These are phyloP conservation scores for Musa schizocarpa DNA, from an alignment of 176 grass and related monocot species.

Conservation along the genomic window DNA sequence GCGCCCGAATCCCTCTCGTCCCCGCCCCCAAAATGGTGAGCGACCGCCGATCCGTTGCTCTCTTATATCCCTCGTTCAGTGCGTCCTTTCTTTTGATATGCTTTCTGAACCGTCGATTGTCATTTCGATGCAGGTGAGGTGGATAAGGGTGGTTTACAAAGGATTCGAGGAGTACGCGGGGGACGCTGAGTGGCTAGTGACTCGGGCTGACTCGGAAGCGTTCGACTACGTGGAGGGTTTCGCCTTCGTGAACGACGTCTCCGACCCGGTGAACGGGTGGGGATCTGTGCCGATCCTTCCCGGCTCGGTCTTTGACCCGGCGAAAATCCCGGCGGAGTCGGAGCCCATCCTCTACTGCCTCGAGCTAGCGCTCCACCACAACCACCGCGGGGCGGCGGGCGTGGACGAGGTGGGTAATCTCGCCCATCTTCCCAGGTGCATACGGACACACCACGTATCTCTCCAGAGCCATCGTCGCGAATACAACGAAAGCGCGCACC, in stretches of 20 bases:
- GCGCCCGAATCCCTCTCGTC: conserved; percentile 64
- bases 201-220: conserved; percentile 11
- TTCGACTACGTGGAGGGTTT: conserved; percentile 97
- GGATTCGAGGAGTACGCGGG: conserved; percentile 63
- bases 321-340: conserved; percentile 35
- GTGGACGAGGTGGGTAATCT: conserved; percentile 45
- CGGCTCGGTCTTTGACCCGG: conserved; percentile 39
- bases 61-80: not conserved
- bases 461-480: not conserved
- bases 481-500: not conserved
- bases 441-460: conserved; percentile 15
- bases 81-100: no score
- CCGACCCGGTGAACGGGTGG: conserved; percentile 78
- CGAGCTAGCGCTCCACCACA: conserved; percentile 66
- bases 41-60: no score
- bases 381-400: conserved; percentile 24
- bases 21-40: conserved; percentile 47
- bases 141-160: conserved; percentile 62
- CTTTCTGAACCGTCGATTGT: not conserved
- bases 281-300: conserved; percentile 48
- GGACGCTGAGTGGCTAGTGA: conserved; percentile 78
- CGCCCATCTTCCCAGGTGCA: not conserved
- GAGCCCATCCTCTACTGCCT: conserved; percentile 87
- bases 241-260: conserved; percentile 48
- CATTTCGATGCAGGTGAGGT: conserved; percentile 44